Base-by-base conservation (phyloP, 495 filamentous ascomycete species). In the Aspergillus olivimuriae region DNA sequence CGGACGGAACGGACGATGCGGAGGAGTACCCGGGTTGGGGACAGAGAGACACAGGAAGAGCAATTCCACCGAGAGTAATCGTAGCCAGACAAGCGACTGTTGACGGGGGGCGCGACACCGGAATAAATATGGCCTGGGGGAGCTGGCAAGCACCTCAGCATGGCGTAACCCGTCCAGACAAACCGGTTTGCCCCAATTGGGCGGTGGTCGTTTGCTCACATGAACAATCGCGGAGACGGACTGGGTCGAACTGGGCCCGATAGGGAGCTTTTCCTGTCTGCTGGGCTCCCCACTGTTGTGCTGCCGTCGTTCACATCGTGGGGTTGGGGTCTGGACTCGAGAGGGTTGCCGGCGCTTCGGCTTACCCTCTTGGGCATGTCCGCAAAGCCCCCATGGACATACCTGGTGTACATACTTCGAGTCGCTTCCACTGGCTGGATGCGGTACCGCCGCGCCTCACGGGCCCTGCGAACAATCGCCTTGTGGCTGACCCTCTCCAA, bases 281-380 rank as follows among this genome's bases (percentile, higher is more conserved):
- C n/a, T n/a, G n/a, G n/a, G n/a, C n/a, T n/a, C n/a, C n/a, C n/a
- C n/a, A n/a, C n/a, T n/a, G n/a, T n/a, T n/a, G n/a, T n/a, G n/a
- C n/a, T n/a, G n/a, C n/a, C n/a, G n/a, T n/a, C n/a, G n/a, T n/a
- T n/a, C n/a, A n/a, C 17, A 2, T 17, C 15, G 43, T 44, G 24
- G 14, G 42, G 30, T 39, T 26, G 18, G 22, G 50, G 51, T 54
- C 58, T 61, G 55, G 58, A 51, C 41, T 44, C 44, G 17, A 21
- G 14, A 30, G 8, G 22, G 17, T 8, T 38, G 14, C 24, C 34
- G 33, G 50, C 51, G 51, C 48, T 46, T 60, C 63, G 63, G 63
- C 40, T 67, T 67, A 59, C 63, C 57, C n/a, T 57, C 47, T 65
- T 31, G 23, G 61, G 63, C 36, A 44, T 56, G 61, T 52, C 63